Evolutionary conservation across 2,329 filamentous ascomycete genomes (phyloP).

Genomic region (Colletotrichum chrysophilum): DNA sequence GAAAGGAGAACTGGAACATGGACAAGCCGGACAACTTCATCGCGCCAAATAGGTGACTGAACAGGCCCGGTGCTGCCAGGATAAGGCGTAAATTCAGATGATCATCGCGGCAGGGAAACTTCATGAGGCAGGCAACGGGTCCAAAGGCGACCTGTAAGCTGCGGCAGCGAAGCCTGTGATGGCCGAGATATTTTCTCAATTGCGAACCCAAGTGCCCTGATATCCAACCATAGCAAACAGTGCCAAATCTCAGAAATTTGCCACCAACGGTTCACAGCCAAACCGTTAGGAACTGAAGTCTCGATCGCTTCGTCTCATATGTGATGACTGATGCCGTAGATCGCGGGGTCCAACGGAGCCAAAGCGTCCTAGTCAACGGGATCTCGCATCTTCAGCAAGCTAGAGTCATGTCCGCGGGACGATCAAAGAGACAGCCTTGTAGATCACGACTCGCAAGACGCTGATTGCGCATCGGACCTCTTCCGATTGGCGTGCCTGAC

Average conservation of each 20-base stretch:
- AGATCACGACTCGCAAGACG: background rate
- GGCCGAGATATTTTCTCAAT: background rate
- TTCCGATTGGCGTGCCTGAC: background rate
- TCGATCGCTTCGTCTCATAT: background rate
- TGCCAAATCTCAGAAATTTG: background rate
- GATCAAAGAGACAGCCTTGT: background rate
- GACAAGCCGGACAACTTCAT: background rate
- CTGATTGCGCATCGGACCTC: background rate
- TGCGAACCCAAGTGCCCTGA: background rate
- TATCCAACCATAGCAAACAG: background rate
- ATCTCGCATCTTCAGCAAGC: background rate
- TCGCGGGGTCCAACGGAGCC: background rate
- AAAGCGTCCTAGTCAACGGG: background rate
- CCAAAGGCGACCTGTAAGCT: background rate
- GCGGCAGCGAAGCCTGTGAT: background rate
- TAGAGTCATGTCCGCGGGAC: background rate
- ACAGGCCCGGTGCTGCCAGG: background rate
- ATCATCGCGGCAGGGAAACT: background rate
- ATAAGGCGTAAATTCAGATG: background rate
- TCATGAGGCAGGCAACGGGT: rapidly evolving
- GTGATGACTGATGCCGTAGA: background rate
- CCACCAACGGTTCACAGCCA: background rate
- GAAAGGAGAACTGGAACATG: background rate
- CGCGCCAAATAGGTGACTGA: background rate
- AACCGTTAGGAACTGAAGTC: background rate